Base-by-base conservation (phyloP, 805 yeast species). In the Myxozyma monticola region DNA sequence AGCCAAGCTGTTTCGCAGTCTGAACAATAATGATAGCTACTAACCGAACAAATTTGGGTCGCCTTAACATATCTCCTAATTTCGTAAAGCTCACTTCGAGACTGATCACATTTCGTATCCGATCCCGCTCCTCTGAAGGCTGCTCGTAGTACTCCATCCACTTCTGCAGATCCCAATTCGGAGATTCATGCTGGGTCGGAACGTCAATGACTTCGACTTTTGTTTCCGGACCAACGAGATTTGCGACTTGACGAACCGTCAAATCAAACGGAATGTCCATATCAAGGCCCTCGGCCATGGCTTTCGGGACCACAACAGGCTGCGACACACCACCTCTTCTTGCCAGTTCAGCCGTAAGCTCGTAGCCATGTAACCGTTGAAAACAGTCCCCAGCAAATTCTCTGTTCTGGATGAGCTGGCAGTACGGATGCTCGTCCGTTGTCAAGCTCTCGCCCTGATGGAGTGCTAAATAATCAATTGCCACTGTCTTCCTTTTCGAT, bases 201-300 rank as follows among this genome's bases (percentile, higher is more conserved):
- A 88, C 95, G 65, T 89, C 96, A 91, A 89, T 87, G 1, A 89
- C 96, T 48, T 87, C 95, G 1, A 89, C 76, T 0, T 76, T 76
- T 3, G 70, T 68, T 33, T 81, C 84, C 3, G 68, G 76, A 0
- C 96, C 96, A 24, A 88, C 75, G 10, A 73, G 62, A 4, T 76
- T 75, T 0, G 84, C 71, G 0, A 87, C 75, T 51, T 78, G 71
- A 37, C 76, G 73, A 4, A 87, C 81, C 6, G 80, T 75, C 34
- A 86, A 70, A 3, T 67, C 60, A 5, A 62, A 60, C 0, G 95
- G 95, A n/a, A 82, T 65, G n/a, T 51, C 30, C 74, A 83, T 68
- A 0, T 79, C 85, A 2, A 74, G 66, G 0, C 61, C 66, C 1
- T 60, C 63, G 10, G 61, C 59, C 36, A 64, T 55, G 2, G 60